Base-by-base conservation (phyloP, 2,329 filamentous ascomycete genomes). In the Alternaria novae-zelandiae region DNA sequence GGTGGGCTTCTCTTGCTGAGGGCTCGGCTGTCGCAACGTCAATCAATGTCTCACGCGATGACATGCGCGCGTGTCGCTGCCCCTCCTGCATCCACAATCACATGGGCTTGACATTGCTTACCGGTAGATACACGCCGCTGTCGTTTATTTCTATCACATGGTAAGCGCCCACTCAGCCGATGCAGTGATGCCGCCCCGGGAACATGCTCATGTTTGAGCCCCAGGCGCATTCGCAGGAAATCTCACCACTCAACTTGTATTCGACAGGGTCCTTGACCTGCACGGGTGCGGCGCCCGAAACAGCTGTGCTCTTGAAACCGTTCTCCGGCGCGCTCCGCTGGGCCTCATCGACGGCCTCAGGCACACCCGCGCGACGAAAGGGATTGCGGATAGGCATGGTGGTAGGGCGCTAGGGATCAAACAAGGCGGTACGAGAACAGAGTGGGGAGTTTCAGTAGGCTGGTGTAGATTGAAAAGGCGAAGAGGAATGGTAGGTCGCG, bases 41-140 rank as follows among this genome's bases (percentile, higher is more conserved):
- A 74, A 59, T 47, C 58, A 44, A 28, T 30, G 50, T 64, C 32
- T 57, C 43, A 15, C 51, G 32, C 28, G n/a, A 36, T 30, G 45
- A 43, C 32, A 21, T 26, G 28, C 11, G 46, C 49, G 49, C 49
- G 49, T 25, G 49, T 60, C 49, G 57, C 61, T 50, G 45, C 57
- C 62, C 12, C 26, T 44, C 17, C 30, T n/a, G 30, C 50, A 57
- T 43, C 51, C 41, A 46, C 21, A 50, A 30, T 49, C n/a, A 47
- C 44, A 43, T n/a, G 47, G 55, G 25, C 21, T 13, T 6, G 17
- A 32, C 45, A 53, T 63, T 50, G 73, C 88, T 82, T 89, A 96
- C 93, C 73, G 95, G 95, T 70, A 98, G 88, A 82, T 97, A 98
- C 66, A 97, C 91, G 70, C 95, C 95, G 79, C 92, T 96, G 81